Conservation (phyloP, 208 protist genomes). For the Trypanosoma brucei region DNA sequence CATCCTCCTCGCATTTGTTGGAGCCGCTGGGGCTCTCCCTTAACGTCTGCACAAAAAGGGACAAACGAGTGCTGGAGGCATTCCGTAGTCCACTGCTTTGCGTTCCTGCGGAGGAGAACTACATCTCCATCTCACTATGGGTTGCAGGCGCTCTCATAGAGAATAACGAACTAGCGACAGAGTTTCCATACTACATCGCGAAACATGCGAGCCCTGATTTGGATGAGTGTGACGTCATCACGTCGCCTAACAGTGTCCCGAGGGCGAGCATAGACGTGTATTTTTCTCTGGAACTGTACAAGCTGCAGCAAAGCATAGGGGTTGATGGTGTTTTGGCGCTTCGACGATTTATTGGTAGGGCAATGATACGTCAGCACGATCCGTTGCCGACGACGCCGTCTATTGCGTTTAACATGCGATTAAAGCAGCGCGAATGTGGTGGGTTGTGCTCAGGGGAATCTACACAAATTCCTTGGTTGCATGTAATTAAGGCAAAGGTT, state of each 20-base stretch:
- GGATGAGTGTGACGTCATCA: conserved; percentile 7
- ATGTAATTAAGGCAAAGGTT: conserved; percentile 39
- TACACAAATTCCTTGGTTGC: conserved; percentile 59
- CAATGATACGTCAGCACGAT: conserved; percentile 77
- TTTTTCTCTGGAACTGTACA: conserved; percentile 78
- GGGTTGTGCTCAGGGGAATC: conserved; percentile 21
- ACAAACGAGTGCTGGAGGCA: conserved; percentile 48
- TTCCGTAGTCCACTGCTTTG: conserved; percentile 50
- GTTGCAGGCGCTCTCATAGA: conserved; percentile 71
- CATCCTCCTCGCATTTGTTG: conserved; percentile 72
- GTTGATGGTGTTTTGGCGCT: conserved; percentile 50
- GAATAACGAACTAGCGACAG: conserved; percentile 38
- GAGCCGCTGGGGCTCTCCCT: conserved; percentile 64
- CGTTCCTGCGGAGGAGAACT: conserved; percentile 58
- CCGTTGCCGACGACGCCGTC: conserved; percentile 58
- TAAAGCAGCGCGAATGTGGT: conserved; percentile 22
- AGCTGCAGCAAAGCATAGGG: conserved; percentile 54
- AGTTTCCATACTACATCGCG: conserved; percentile 84
- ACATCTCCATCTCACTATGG: conserved; percentile 80
- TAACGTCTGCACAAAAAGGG: conserved; percentile 50
- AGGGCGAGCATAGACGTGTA: conserved; percentile 74
- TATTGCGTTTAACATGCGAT: conserved; percentile 44
- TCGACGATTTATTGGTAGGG: conserved; percentile 64
- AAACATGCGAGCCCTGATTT: conserved; percentile 37
- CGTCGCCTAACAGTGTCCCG: conserved; percentile 31